Percentiles rank a stretch among this genome's conserved stretches.
These are phyloP conservation scores for Fusarium napiforme DNA, from an alignment of 2,329 filamentous ascomycete species.

Conservation along the genomic window DNA sequence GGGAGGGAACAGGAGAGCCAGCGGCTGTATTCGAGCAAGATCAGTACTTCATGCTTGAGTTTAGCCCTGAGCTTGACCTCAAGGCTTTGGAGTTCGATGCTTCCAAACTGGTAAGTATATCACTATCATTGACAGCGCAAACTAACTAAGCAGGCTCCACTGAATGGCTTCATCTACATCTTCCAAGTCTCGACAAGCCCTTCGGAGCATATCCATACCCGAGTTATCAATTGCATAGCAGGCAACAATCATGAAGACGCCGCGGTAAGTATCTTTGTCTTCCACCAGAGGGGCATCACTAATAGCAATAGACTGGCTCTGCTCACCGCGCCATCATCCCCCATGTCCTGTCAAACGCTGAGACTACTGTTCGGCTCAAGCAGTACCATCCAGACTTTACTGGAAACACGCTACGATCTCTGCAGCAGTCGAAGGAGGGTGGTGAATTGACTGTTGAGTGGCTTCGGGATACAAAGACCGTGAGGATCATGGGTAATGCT, in stretches of 20 bases:
- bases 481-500: conserved; percentile 9
- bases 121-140: rapidly evolving
- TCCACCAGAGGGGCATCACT: too few species aligned
- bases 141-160: neutral
- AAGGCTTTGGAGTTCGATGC: neutral
- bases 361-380: neutral
- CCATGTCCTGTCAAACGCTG: neutral
- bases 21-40: neutral
- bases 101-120: neutral
- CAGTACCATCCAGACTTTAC: neutral
- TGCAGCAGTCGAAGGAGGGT: conserved; percentile 13
- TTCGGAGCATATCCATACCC: conserved; percentile 7
- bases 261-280: neutral
- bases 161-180: neutral
- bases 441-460: conserved; percentile 9
- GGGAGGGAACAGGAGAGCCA: neutral
- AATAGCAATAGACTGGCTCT: neutral
- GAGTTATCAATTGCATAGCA: neutral
- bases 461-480: neutral
- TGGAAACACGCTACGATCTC: neutral
- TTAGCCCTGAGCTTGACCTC: conserved; percentile 3
- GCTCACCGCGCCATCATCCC: conserved; percentile 14
- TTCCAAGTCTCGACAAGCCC: neutral
- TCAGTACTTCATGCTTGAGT: conserved; percentile 10
- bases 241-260: neutral